These are phyloP conservation scores for Fusarium xylarioides DNA, from an alignment of 2,329 filamentous ascomycete species.

Conservation along the genomic window DNA sequence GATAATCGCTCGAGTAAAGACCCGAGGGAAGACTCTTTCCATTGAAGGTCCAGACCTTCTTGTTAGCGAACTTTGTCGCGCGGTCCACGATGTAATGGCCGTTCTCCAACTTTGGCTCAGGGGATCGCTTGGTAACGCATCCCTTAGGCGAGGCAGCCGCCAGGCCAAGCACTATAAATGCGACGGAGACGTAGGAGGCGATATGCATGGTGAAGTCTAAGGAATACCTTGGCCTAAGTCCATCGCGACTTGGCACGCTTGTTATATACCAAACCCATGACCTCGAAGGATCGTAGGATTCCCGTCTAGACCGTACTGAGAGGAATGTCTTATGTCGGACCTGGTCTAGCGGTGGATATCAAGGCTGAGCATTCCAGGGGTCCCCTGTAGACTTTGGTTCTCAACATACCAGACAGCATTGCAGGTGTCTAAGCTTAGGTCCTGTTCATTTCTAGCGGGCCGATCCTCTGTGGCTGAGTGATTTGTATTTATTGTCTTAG, in stretches of 20 bases:
- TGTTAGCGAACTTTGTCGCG: conserved; percentile 34
- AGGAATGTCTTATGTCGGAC: conserved; percentile 21
- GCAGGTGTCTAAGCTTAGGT: background rate
- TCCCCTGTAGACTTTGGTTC: background rate
- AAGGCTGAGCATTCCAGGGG: conserved; percentile 17
- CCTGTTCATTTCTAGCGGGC: background rate
- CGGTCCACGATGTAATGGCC: conserved; percentile 40
- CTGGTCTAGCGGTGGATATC: conserved; percentile 6
- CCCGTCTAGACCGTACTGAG: conserved; percentile 9
- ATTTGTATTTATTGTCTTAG: background rate
- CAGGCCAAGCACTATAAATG: conserved; percentile 21
- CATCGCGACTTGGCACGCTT: background rate
- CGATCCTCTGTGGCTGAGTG: background rate
- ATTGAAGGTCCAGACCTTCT: conserved; percentile 34
- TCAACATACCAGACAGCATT: conserved; percentile 9
- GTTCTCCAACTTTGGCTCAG: conserved; percentile 18
- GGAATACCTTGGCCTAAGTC: background rate
- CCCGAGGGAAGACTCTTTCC: conserved; percentile 36
- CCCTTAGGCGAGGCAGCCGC: conserved; percentile 9
- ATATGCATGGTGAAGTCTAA: conserved; percentile 23
- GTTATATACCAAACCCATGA: background rate
- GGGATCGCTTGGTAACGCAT: conserved; percentile 24
- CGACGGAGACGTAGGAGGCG: conserved; percentile 25
- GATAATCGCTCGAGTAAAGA: conserved; percentile 37
- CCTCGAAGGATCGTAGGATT: conserved; percentile 4